These are phyloP conservation scores for Suhomyces wounanorum DNA, from an alignment of 1,139 yeast species.

Conservation along the genomic window DNA sequence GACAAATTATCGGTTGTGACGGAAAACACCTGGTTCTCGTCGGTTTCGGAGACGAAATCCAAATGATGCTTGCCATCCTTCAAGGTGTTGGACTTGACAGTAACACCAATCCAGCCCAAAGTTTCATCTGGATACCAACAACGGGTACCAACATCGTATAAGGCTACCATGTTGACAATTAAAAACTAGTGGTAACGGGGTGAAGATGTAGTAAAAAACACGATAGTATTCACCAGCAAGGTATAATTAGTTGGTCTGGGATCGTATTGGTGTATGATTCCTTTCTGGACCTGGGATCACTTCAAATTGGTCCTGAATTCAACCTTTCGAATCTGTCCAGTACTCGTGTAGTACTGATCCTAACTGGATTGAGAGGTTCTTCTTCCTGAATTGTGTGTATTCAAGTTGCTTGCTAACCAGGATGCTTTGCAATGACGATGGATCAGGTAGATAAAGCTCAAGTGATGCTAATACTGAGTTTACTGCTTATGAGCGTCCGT, in stretches of 20 bases:
- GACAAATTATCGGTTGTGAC: slow-evolving; percentile 53
- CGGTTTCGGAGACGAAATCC: slow-evolving; percentile 64
- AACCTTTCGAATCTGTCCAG: slow-evolving; percentile 2
- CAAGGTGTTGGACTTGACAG: slow-evolving; percentile 57
- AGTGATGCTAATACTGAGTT: not conserved
- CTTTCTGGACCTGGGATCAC: slow-evolving; percentile 1
- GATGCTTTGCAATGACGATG: slow-evolving; percentile 3
- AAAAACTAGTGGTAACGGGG: not conserved
- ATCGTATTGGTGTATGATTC: not conserved
- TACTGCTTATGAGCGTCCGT: slow-evolving; percentile 6
- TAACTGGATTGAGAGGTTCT: not conserved
- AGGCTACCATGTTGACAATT: slow-evolving; percentile 24
- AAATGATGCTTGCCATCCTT: slow-evolving; percentile 57
- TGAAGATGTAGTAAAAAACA: not conserved
- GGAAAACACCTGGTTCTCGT: slow-evolving; percentile 49
- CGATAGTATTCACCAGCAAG: not conserved
- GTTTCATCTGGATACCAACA: slow-evolving; percentile 94
- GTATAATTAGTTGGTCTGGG: not conserved
- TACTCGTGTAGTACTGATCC: slow-evolving; percentile 4
- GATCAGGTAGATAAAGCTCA: not conserved
- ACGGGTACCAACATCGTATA: slow-evolving; percentile 55
- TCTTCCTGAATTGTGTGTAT: not conserved
- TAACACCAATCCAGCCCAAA: slow-evolving; percentile 91
- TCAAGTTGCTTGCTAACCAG: slow-evolving; percentile 1
- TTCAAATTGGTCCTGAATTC: slow-evolving; percentile 1